A percentile compares a stretch with the other conserved stretches of the same genome.
These are phyloP conservation scores for Tetrapisispora pingtungensis DNA, from an alignment of 805 yeast genomes.

Conservation along the genomic window DNA sequence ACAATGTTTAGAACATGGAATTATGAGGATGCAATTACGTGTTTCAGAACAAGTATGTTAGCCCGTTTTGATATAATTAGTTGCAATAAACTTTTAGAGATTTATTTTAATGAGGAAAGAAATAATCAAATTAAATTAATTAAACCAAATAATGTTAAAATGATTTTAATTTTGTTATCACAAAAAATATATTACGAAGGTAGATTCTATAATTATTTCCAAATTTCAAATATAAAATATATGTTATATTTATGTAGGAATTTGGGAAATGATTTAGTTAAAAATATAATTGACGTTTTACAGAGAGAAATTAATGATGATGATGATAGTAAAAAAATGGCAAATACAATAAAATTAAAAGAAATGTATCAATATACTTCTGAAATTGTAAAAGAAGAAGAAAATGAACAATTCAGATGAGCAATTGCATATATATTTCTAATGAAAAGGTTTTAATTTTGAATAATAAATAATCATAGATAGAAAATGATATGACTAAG, in stretches of 20 bases:
- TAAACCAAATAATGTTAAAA: slow-evolving; percentile 24
- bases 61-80: slow-evolving; percentile 58
- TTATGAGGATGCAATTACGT: slow-evolving; percentile 40
- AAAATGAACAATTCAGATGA: neutral
- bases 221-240: slow-evolving; percentile 33
- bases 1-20: slow-evolving; percentile 40
- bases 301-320: neutral
- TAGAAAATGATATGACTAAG: too few species aligned
- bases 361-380: neutral
- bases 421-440: neutral
- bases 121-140: slow-evolving; percentile 5
- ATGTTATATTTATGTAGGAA: slow-evolving; percentile 31
- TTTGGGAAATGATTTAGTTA: slow-evolving; percentile 15
- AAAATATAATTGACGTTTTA: slow-evolving; percentile 10
- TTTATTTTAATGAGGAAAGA: slow-evolving; percentile 22
- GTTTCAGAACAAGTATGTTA: slow-evolving; percentile 42
- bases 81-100: slow-evolving; percentile 38
- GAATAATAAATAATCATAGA: too few species aligned
- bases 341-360: neutral
- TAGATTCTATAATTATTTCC: slow-evolving; percentile 56
- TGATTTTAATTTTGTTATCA: slow-evolving; percentile 35
- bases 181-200: slow-evolving; percentile 50
- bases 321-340: neutral
- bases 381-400: neutral
- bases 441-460: too few species aligned